phyloP scores from a whole-genome alignment of 441 rosid genomes.

The Pelargonium citronellum region DNA sequence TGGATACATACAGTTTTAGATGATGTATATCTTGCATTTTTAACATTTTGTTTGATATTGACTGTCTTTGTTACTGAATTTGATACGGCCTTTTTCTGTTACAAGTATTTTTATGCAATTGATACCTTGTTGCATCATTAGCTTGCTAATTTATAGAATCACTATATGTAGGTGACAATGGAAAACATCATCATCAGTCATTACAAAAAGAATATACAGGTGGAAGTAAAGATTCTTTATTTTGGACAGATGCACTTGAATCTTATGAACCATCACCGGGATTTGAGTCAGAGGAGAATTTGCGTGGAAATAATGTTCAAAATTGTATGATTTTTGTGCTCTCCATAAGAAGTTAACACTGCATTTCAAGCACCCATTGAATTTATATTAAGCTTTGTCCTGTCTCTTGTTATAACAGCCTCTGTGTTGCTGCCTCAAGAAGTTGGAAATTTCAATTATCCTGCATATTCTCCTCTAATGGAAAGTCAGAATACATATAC shows the following conservation, averaged over 20 bases:
- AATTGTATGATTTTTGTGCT: slow-evolving; percentile 38
- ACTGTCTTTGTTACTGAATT: slow-evolving; percentile 1
- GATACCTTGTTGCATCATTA: slow-evolving; percentile 4
- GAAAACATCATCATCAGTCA: slow-evolving; percentile 23
- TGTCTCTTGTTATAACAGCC: slow-evolving; percentile 39
- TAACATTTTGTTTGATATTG: slow-evolving; percentile 4
- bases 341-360: slow-evolving; percentile 15
- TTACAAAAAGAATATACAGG: slow-evolving; percentile 17
- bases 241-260: slow-evolving; percentile 51
- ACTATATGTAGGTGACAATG: slow-evolving; percentile 42
- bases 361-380: slow-evolving; percentile 19
- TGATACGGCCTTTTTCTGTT: not conserved
- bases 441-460: slow-evolving; percentile 36
- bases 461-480: slow-evolving; percentile 36
- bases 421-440: slow-evolving; percentile 38
- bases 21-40: slow-evolving; percentile 7
- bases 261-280: slow-evolving; percentile 34
- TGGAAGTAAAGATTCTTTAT: slow-evolving; percentile 37
- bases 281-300: slow-evolving; percentile 37
- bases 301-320: slow-evolving; percentile 21
- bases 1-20: not conserved
- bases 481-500: slow-evolving; percentile 32
- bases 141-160: slow-evolving; percentile 10
- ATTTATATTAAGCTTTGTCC: slow-evolving; percentile 18
- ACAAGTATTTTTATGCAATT: not conserved